These are phyloP conservation scores for Tuber melanosporum DNA, from an alignment of 495 filamentous ascomycete species.

Conservation along the genomic window DNA sequence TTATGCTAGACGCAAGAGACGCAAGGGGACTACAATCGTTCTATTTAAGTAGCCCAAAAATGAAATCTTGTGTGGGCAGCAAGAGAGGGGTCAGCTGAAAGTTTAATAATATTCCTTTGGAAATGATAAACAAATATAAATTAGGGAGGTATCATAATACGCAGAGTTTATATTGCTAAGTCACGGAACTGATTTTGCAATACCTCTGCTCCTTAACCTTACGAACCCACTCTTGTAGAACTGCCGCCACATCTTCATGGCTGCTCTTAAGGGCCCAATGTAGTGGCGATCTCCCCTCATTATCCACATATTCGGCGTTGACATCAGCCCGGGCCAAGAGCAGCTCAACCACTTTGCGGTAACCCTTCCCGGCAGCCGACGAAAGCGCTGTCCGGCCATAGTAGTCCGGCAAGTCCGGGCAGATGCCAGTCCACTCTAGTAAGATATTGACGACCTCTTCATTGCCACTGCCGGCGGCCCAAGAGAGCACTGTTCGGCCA, in stretches of 20 bases:
- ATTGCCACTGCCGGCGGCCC: conserved; percentile 24
- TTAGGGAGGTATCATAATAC: not conserved
- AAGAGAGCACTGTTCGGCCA: conserved; percentile 25
- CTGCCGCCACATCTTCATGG: conserved; percentile 2
- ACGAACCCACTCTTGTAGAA: not conserved
- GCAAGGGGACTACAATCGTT: too few relatives aligned
- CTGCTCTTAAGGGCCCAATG: conserved; percentile 17
- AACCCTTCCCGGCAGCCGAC: conserved; percentile 23
- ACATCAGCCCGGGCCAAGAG: conserved; percentile 25
- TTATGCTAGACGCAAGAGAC: too few relatives aligned
- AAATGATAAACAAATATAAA: not conserved
- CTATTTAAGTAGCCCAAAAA: too few relatives aligned
- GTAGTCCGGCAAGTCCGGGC: conserved; percentile 14
- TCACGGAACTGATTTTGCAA: not conserved
- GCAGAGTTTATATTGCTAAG: not conserved
- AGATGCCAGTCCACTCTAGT: conserved; percentile 10
- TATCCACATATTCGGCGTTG: conserved; percentile 22
- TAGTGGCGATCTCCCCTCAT: conserved; percentile 17
- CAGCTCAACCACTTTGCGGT: conserved; percentile 25
- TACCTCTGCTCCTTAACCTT: not conserved
- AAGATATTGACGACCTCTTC: conserved; percentile 24
- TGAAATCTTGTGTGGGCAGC: too few relatives aligned
- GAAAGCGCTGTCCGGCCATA: conserved; percentile 27
- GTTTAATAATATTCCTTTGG: not conserved
- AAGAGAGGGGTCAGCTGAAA: too few relatives aligned